Percentiles rank a stretch among this genome's conserved stretches.
Evolutionary conservation across 192 early-diverging fungal genomes (phyloP).

Genomic region (Cetraspora pellucida): DNA sequence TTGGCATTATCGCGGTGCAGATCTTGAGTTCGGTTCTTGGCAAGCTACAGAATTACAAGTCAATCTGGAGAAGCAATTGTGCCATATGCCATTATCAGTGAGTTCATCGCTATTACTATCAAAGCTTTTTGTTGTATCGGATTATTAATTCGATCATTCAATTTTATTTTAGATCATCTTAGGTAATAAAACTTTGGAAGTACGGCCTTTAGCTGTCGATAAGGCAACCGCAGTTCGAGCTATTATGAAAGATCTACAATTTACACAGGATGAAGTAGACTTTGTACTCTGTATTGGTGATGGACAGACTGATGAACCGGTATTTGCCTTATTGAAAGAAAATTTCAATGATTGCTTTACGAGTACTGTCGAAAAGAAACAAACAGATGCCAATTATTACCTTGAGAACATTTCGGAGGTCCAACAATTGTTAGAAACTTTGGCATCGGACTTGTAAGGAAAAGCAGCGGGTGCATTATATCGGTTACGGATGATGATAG

Average conservation of each 20-base stretch:
- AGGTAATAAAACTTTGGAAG: conserved; percentile 96
- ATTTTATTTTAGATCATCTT: conserved; percentile 71
- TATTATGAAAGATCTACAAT: conserved; percentile 79
- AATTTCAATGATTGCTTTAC: conserved; percentile 58
- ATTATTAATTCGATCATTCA: conserved; percentile 23
- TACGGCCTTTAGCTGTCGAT: conserved; percentile 90
- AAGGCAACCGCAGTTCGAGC: conserved; percentile 87
- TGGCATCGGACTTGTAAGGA: conserved; percentile 40
- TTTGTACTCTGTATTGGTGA: conserved; percentile 90
- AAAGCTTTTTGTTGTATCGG: neutral
- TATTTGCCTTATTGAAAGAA: conserved; percentile 77
- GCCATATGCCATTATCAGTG: conserved; percentile 88
- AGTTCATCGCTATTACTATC: neutral
- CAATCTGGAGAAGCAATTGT: conserved; percentile 94
- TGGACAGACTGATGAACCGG: conserved; percentile 94
- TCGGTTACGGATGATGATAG: too few species aligned
- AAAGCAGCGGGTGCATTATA: too few species aligned
- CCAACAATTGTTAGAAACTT: conserved; percentile 45
- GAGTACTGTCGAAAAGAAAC: conserved; percentile 95
- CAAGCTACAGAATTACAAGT: conserved; percentile 97
- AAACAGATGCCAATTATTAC: conserved; percentile 88
- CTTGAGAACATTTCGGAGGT: conserved; percentile 70
- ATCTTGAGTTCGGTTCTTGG: conserved; percentile 94
- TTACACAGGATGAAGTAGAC: conserved; percentile 44
- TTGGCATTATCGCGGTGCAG: conserved; percentile 97